Percentiles rank a stretch among this genome's conserved stretches.
Conservation (phyloP, 2,329 filamentous ascomycete genomes). For the Colletotrichum shisoi region DNA sequence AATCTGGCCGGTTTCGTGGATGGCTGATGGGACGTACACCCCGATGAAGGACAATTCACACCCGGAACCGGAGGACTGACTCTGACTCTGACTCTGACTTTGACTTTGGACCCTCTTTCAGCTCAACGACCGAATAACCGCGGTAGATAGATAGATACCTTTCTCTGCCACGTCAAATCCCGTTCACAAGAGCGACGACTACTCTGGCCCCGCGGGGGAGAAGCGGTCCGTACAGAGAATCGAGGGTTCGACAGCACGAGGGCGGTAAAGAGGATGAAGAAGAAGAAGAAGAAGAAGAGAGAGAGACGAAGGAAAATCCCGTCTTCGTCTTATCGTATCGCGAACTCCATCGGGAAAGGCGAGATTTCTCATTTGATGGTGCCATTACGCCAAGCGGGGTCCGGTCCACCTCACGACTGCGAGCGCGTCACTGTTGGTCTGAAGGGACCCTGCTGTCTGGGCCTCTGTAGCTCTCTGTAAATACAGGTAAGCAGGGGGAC, state of each 20-base stretch:
- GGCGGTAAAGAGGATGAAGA: too few species aligned
- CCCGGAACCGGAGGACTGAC: too few species aligned
- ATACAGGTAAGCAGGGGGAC: too few species aligned
- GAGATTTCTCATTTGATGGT: slow-evolving; percentile 37
- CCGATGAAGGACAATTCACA: too few species aligned
- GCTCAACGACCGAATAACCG: neutral
- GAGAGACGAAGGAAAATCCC: slow-evolving; percentile 26
- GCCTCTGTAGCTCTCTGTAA: too few species aligned
- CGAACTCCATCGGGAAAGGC: slow-evolving; percentile 31
- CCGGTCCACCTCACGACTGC: slow-evolving; percentile 24
- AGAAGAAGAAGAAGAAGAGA: too few species aligned
- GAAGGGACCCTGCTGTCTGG: too few species aligned
- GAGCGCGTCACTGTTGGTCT: slow-evolving; percentile 7
- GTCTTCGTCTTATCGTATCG: slow-evolving; percentile 36
- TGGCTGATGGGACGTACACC: neutral
- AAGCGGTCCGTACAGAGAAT: neutral
- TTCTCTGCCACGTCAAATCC: slow-evolving; percentile 2
- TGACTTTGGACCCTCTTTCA: neutral
- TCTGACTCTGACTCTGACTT: too few species aligned
- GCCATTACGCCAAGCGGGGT: slow-evolving; percentile 34
- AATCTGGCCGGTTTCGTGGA: neutral
- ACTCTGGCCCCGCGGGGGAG: slow-evolving; percentile 2
- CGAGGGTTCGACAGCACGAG: neutral
- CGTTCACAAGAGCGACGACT: neutral
- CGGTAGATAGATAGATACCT: too few species aligned